A percentile compares a stretch with the other conserved stretches of the same genome.
Evolutionary conservation across 208 protist genomes (phyloP).

Genomic region (Herpetomonas muscarum): DNA sequence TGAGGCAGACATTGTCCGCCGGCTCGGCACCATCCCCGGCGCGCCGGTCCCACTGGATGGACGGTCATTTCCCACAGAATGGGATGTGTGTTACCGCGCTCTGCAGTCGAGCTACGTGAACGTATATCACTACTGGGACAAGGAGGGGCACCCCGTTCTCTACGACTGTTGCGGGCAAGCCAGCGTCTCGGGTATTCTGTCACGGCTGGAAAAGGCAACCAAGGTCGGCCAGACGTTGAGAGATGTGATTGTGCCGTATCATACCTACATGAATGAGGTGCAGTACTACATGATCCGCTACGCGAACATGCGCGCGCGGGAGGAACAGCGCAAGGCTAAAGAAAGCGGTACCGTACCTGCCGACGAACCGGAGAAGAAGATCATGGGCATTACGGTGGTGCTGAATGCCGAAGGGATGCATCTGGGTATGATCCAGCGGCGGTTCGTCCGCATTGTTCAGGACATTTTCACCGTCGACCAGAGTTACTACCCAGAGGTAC

Average conservation of each 20-base stretch:
- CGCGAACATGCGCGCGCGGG: conserved; percentile 21
- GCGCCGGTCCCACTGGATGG: conserved; percentile 8
- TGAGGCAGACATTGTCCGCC: conserved; percentile 25
- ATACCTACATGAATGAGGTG: conserved; percentile 78
- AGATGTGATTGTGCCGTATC: conserved; percentile 54
- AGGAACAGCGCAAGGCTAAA: conserved; percentile 20
- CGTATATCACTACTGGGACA: conserved; percentile 73
- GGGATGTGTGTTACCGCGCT: conserved; percentile 38
- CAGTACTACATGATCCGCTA: conserved; percentile 62
- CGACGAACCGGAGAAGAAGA: not conserved
- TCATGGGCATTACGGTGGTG: conserved; percentile 66
- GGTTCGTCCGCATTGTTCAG: conserved; percentile 40
- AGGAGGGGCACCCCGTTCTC: conserved; percentile 67
- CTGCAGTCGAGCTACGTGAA: conserved; percentile 46
- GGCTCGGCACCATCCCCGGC: conserved; percentile 21
- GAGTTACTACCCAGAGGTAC: conserved; percentile 67
- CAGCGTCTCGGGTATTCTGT: conserved; percentile 34
- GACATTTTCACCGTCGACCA: conserved; percentile 63
- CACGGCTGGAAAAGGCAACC: conserved; percentile 21
- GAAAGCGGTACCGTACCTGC: not conserved
- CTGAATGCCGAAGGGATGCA: conserved; percentile 54
- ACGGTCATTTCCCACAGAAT: conserved; percentile 15
- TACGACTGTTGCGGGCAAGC: conserved; percentile 54
- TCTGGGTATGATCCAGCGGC: conserved; percentile 42
- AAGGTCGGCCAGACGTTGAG: conserved; percentile 24